These are phyloP conservation scores for Lactuca sativa DNA, from an alignment of 129 eudicot genomes.

Conservation along the genomic window DNA sequence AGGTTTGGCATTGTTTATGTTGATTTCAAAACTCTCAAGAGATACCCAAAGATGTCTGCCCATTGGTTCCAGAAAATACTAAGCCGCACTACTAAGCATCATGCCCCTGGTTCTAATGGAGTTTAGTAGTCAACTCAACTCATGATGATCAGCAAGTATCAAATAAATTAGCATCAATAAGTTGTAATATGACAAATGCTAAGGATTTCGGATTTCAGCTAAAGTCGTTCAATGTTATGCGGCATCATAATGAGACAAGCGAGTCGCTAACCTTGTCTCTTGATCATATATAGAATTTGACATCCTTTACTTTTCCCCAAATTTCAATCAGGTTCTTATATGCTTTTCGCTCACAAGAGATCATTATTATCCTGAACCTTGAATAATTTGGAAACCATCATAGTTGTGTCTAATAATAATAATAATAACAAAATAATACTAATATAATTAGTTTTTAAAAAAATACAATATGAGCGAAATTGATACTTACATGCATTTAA, in stretches of 20 bases:
- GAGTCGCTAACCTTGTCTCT: too few relatives aligned
- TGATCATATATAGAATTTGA: too few relatives aligned
- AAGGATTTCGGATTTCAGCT: background rate
- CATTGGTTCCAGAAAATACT: constrained; percentile 77
- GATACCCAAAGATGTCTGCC: constrained; percentile 88
- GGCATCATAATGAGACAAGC: background rate
- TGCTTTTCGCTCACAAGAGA: too few relatives aligned
- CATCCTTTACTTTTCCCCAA: too few relatives aligned
- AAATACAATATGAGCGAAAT: too few relatives aligned
- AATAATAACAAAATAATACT: too few relatives aligned
- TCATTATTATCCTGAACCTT: too few relatives aligned
- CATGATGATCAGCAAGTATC: background rate
- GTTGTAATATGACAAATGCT: background rate
- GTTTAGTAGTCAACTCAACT: background rate
- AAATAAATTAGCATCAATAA: constrained; percentile 18
- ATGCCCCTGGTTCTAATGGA: background rate
- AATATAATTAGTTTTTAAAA: too few relatives aligned
- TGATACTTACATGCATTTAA: too few relatives aligned
- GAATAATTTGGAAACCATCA: too few relatives aligned
- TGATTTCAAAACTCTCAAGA: constrained; percentile 73
- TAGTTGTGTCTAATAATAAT: too few relatives aligned
- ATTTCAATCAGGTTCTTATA: too few relatives aligned
- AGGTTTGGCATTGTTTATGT: constrained; percentile 86
- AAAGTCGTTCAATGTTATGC: background rate
- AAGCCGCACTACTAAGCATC: constrained; percentile 27